Evolutionary conservation across 2,329 filamentous ascomycete species (phyloP).

Genomic region (Scedosporium aurantiacum): DNA sequence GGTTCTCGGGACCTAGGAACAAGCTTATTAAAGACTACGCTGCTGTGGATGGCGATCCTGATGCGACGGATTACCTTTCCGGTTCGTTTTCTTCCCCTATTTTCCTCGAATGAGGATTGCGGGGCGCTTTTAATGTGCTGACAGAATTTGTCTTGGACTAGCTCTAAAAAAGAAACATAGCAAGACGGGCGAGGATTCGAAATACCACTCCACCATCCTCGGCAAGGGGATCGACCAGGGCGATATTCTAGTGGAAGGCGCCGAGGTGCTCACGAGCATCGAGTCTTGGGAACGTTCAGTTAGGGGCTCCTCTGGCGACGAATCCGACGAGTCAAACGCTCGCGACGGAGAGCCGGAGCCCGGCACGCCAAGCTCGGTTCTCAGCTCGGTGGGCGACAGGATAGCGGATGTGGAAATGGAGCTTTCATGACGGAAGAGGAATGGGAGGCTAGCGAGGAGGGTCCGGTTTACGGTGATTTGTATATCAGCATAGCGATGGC

Average conservation of each 20-base stretch:
- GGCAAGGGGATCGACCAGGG: conserved; percentile 62
- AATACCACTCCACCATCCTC: conserved; percentile 75
- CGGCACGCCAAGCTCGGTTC: conserved; percentile 40
- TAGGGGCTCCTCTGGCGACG: conserved; percentile 15
- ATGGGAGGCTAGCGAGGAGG: background rate
- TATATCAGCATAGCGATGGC: conserved; percentile 31
- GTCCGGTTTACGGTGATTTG: background rate
- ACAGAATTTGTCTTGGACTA: conserved; percentile 19
- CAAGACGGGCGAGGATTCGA: conserved; percentile 76
- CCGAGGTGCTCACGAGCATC: conserved; percentile 50
- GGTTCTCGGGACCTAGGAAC: conserved; percentile 65
- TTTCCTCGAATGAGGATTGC: background rate
- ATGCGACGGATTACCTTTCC: conserved; percentile 59
- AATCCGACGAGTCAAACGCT: background rate
- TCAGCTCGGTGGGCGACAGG: conserved; percentile 44
- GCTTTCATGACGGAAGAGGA: conserved; percentile 19
- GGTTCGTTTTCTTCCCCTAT: conserved; percentile 31
- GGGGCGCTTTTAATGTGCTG: conserved; percentile 9
- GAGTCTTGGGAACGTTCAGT: conserved; percentile 49
- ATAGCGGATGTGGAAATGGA: conserved; percentile 37
- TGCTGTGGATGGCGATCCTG: conserved; percentile 53
- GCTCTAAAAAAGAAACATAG: conserved; percentile 86
- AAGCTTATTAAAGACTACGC: conserved; percentile 74
- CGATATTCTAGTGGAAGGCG: conserved; percentile 69
- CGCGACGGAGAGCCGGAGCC: conserved; percentile 20